phyloP scores from a whole-genome alignment of 192 early-diverging fungal genomes.

The Oehlia diaphana region DNA sequence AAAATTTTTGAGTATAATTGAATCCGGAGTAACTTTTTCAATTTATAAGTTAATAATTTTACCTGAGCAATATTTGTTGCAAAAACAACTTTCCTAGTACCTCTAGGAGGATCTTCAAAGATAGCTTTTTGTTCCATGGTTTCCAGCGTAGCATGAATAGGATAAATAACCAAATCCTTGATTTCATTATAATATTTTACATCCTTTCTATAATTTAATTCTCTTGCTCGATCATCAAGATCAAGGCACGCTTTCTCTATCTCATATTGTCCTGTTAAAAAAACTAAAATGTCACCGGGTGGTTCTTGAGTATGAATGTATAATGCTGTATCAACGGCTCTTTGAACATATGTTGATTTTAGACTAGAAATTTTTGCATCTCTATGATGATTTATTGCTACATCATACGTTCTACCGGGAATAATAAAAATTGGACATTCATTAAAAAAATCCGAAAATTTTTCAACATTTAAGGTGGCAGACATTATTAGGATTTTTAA shows the following conservation, averaged over 20 bases:
- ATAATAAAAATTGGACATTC: slow-evolving; percentile 76
- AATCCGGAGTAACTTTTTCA: background rate
- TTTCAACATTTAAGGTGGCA: slow-evolving; percentile 77
- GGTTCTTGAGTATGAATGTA: slow-evolving; percentile 79
- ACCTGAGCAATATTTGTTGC: slow-evolving; percentile 94
- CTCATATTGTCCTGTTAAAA: slow-evolving; percentile 95
- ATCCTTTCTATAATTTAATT: slow-evolving; percentile 18
- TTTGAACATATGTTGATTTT: slow-evolving; percentile 70
- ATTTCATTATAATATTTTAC: slow-evolving; percentile 37
- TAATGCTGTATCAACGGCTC: slow-evolving; percentile 72
- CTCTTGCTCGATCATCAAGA: slow-evolving; percentile 39
- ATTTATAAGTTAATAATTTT: background rate
- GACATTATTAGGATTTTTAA: slow-evolving; percentile 86
- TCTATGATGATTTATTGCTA: slow-evolving; percentile 50
- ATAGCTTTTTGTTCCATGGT: slow-evolving; percentile 84
- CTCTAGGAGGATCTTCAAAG: slow-evolving; percentile 75
- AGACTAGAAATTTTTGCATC: slow-evolving; percentile 60
- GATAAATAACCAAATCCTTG: slow-evolving; percentile 50
- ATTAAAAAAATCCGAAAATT: slow-evolving; percentile 81
- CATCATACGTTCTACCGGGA: slow-evolving; percentile 67
- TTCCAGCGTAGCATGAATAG: slow-evolving; percentile 76
- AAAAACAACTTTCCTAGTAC: slow-evolving; percentile 87
- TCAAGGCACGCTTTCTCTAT: slow-evolving; percentile 80
- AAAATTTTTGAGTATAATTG: background rate
- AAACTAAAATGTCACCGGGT: slow-evolving; percentile 90